Conservation (phyloP, 805 yeast species). For the Yarrowia keelungensis region DNA sequence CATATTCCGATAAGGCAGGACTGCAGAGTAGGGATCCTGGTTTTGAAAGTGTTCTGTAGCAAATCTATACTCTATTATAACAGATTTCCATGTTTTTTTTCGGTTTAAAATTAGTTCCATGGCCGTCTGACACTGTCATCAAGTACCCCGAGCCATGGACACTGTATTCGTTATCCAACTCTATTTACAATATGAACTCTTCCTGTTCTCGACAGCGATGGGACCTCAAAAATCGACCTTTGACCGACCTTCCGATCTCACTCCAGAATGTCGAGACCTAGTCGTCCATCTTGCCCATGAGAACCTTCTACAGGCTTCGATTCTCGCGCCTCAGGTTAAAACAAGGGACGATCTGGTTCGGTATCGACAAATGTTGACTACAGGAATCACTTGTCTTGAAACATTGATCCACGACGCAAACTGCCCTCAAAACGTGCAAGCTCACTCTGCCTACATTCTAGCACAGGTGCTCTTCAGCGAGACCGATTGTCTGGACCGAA, state of each 20-base stretch:
- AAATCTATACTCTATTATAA: too few species aligned
- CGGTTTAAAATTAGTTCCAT: too few species aligned
- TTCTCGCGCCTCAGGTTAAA: slow-evolving; percentile 6
- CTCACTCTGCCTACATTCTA: slow-evolving; percentile 20
- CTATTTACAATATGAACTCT: neutral
- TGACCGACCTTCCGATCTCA: slow-evolving; percentile 13
- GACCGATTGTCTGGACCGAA: slow-evolving; percentile 28
- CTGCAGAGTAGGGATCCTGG: too few species aligned
- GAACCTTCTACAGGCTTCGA: neutral
- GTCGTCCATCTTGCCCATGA: slow-evolving; percentile 10
- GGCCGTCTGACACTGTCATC: too few species aligned
- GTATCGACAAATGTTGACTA: slow-evolving; percentile 23
- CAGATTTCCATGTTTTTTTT: too few species aligned
- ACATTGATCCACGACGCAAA: slow-evolving; percentile 33
- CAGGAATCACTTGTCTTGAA: slow-evolving; percentile 16
- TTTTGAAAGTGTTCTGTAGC: too few species aligned
- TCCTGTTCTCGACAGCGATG: slow-evolving; percentile 3
- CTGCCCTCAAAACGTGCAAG: slow-evolving; percentile 25
- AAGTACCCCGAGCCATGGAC: neutral
- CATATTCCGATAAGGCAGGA: too few species aligned
- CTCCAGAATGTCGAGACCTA: slow-evolving; percentile 9
- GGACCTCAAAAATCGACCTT: neutral
- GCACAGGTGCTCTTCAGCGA: slow-evolving; percentile 38
- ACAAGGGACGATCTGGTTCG: neutral
- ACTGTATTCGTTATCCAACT: slow-evolving; percentile 21